phyloP scores from a whole-genome alignment of 441 rosid species.

The Bruguiera hainesii region DNA sequence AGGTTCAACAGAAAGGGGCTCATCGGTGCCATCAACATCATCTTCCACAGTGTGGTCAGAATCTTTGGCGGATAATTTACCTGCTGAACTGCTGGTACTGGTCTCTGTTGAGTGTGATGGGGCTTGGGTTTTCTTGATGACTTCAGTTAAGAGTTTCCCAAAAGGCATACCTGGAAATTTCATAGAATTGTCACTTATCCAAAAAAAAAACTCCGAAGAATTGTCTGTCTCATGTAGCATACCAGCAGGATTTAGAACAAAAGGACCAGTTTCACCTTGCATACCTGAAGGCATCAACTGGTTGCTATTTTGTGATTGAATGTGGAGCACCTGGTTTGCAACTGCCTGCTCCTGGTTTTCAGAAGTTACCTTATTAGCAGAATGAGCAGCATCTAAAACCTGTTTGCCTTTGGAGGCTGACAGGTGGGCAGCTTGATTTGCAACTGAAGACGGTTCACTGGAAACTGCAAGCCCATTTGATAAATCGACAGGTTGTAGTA shows the following conservation, averaged over 20 bases:
- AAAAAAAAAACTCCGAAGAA: too few relatives aligned
- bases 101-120: constrained; percentile 33
- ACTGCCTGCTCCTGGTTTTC: constrained; percentile 19
- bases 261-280: constrained; percentile 26
- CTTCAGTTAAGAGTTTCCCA: constrained; percentile 61
- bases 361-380: constrained; percentile 29
- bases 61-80: constrained; percentile 22
- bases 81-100: constrained; percentile 26
- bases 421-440: constrained; percentile 21
- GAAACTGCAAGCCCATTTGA: constrained; percentile 35
- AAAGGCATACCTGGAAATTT: constrained; percentile 39
- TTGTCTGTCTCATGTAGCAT: constrained; percentile 25
- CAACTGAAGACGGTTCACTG: constrained; percentile 18
- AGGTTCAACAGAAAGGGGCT: constrained; percentile 68
- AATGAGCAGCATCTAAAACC: constrained; percentile 25
- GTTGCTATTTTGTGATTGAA: constrained; percentile 26
- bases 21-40: constrained; percentile 29
- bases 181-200: constrained; percentile 15
- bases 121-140: constrained; percentile 43
- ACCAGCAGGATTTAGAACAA: constrained; percentile 18
- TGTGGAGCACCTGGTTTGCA: constrained; percentile 25
- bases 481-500: constrained; percentile 38
- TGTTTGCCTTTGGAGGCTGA: constrained; percentile 38
- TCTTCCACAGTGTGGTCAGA: constrained; percentile 27
- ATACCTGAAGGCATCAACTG: constrained; percentile 24